Evolutionary conservation across 495 filamentous ascomycete species (phyloP).

Genomic region (Glutinoglossum americanum): DNA sequence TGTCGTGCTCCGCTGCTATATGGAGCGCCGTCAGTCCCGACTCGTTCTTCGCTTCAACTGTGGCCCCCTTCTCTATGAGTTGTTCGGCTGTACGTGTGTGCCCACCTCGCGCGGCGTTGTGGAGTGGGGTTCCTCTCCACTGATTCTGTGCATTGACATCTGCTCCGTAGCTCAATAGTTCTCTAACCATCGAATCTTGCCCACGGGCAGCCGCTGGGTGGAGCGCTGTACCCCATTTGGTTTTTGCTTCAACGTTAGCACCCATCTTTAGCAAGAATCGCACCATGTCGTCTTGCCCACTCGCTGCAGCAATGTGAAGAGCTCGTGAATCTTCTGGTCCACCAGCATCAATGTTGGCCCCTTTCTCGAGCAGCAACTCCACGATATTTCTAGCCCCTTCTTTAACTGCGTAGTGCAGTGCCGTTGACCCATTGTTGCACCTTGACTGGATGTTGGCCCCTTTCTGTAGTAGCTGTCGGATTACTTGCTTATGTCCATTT

Average conservation of each 20-base stretch:
- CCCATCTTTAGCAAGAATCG: not conserved
- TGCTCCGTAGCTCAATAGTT: no score
- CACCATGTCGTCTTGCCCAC: not conserved
- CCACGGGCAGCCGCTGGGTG: no score
- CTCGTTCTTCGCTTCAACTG: no score
- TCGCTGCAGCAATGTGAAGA: not conserved
- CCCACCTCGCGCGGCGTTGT: no score
- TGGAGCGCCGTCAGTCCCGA: no score
- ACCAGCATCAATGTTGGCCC: not conserved
- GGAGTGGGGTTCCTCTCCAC: no score
- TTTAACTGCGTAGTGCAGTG: not conserved
- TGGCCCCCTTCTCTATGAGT: no score
- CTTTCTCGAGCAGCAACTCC: not conserved
- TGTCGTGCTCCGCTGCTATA: no score
- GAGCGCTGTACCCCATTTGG: no score
- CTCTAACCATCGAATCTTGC: no score
- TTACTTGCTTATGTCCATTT: not conserved
- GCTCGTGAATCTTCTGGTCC: not conserved
- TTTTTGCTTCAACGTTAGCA: not conserved
- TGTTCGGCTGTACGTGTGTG: no score
- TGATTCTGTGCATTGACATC: no score
- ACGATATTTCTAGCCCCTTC: not conserved
- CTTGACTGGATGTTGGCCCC: not conserved
- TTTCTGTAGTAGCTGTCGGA: not conserved
- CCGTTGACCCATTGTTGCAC: not conserved